Base-by-base conservation (phyloP, 2,329 filamentous ascomycete species). In the Fusarium odoratissimum region DNA sequence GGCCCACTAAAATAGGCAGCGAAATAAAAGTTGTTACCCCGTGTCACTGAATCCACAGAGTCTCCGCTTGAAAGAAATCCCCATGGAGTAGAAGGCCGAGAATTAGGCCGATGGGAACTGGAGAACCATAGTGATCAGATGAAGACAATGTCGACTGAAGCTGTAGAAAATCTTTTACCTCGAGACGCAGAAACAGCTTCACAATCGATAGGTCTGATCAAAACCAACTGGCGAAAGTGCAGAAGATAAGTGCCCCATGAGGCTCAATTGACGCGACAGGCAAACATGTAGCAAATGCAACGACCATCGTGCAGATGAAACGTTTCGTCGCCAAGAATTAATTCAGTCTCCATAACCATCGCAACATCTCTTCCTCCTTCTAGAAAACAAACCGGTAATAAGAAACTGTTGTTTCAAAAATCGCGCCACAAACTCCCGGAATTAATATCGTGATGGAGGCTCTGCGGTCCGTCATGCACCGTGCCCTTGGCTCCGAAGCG, bases 61-160 rank as follows among this genome's bases (percentile, higher is more conserved):
- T 4, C 58, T 69, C 64, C 58, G 58, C 66, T 21, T 6, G 35
- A 3, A n/a, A 52, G 8, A 33, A n/a, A 64, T 52, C 66, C 64
- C 58, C 64, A 48, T 64, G 66, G 66, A 69, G 66, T 64, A 46
- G 19, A 23, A 41, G 49, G 37, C 66, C 64, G 66, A 69, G 64
- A 40, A n/a, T 69, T 51, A 23, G 49, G 30, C 66, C 64, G 65
- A 60, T 33, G 49, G 33, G 28, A 35, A 25, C 17, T 31, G 33
- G 28, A 28, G 45, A 33, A 28, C 0, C 3, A 41, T 1, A 0
- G 28, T 54, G 41, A 54, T 33, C 10, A 25, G 45, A 25, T 25
- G 25, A 21, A 42, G 23, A 14, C 2, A 5, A 11, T 6, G 3
- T 6, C 4, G 2, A 31, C 0, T 19, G 11, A 1, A n/a, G 4